A percentile compares a stretch with the other conserved stretches of the same genome.
Evolutionary conservation across 768 basidiomycete genomes (phyloP).

Genomic region (Lentinula raphanica): DNA sequence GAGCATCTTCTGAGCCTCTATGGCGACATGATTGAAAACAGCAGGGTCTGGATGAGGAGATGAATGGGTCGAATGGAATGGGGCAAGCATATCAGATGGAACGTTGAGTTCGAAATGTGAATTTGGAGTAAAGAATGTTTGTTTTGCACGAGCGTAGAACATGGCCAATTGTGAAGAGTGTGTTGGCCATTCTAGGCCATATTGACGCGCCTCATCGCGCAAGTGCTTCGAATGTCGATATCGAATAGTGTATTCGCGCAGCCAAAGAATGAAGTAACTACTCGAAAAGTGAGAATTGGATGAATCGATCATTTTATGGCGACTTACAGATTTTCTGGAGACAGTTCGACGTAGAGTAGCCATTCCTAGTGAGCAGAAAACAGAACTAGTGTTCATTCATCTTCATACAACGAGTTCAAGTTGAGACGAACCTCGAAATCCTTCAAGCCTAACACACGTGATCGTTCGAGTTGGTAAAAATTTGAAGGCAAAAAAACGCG

Average conservation of each 20-base stretch:
- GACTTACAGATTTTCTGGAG: slow-evolving; percentile 67
- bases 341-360: slow-evolving; percentile 71
- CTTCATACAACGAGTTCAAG: neutral
- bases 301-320: neutral
- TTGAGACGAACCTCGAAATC: slow-evolving; percentile 49
- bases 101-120: slow-evolving; percentile 70
- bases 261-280: slow-evolving; percentile 79
- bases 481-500: neutral
- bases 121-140: slow-evolving; percentile 74
- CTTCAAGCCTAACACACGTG: slow-evolving; percentile 46
- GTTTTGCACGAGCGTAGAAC: slow-evolving; percentile 75
- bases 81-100: slow-evolving; percentile 58
- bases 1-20: slow-evolving; percentile 54
- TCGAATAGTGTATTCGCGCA: slow-evolving; percentile 61
- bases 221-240: slow-evolving; percentile 24
- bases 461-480: neutral
- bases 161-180: slow-evolving; percentile 55
- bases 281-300: slow-evolving; percentile 8
- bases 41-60: slow-evolving; percentile 60
- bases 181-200: slow-evolving; percentile 33
- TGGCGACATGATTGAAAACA: slow-evolving; percentile 54
- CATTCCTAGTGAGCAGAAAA: too few relatives aligned
- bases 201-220: slow-evolving; percentile 23
- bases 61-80: slow-evolving; percentile 42
- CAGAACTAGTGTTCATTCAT: too few relatives aligned